phyloP scores from a whole-genome alignment of 768 basidiomycete genomes.

The Auriscalpium vulgare region DNA sequence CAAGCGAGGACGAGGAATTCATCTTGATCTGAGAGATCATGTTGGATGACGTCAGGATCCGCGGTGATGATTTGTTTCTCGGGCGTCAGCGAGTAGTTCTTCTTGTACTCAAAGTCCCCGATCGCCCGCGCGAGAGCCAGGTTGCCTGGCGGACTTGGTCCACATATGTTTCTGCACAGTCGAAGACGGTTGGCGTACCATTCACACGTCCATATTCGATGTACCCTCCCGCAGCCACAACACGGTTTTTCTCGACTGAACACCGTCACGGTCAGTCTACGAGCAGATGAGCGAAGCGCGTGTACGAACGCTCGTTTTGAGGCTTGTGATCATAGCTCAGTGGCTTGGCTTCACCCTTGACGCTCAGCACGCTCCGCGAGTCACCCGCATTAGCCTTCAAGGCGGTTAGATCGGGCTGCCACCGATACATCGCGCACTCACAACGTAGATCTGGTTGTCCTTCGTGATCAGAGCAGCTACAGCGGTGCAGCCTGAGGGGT shows the following conservation, averaged over 20 bases:
- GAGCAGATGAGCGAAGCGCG: constrained; percentile 1
- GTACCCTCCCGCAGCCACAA: constrained; percentile 87
- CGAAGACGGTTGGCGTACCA: constrained; percentile 37
- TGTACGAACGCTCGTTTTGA: constrained; percentile 61
- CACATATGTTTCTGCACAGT: background rate
- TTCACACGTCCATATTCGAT: constrained; percentile 97
- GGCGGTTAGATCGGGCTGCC: background rate
- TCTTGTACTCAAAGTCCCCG: constrained; percentile 99
- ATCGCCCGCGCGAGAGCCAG: constrained; percentile 91
- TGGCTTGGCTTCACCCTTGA: constrained; percentile 80
- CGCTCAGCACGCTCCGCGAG: constrained; percentile 81
- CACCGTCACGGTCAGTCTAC: constrained; percentile 7
- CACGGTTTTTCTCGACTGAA: constrained; percentile 77
- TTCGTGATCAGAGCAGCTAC: constrained; percentile 78
- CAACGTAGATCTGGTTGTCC: constrained; percentile 73
- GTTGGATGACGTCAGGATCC: constrained; percentile 83
- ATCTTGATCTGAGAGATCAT: constrained; percentile 80
- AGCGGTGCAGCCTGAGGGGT: constrained; percentile 95
- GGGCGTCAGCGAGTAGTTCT: constrained; percentile 70
- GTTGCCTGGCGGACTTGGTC: constrained; percentile 53
- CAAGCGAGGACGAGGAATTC: constrained; percentile 97
- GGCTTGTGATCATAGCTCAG: constrained; percentile 97
- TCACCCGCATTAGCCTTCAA: constrained; percentile 94
- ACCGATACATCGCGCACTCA: constrained; percentile 30
- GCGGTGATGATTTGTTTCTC: constrained; percentile 94